Base-by-base conservation (phyloP, 805 yeast genomes). In the Zygoascus biomembranicola region DNA sequence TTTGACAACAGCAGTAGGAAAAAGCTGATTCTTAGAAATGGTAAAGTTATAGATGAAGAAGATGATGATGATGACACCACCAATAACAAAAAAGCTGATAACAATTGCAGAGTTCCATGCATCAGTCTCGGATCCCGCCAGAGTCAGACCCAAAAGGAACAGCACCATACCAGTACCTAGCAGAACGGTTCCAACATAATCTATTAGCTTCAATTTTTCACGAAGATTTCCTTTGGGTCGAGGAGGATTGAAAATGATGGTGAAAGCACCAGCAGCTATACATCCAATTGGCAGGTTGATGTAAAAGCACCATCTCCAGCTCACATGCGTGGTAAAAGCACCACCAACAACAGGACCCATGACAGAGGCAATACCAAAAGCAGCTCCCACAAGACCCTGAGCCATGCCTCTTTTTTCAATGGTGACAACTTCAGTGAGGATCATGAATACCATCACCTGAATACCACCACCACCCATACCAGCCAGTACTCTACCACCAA, bases 401-500 rank as follows among this genome's bases (percentile, higher is more conserved):
- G 80, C 86, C 32, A 86, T 66, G 1, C 94, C 95, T 56, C 97
- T 73, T 48, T 84, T 81, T 53, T 92, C 76, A 56, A 85, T 76
- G 2, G 92, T 81, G 32, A 88, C 83, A 48, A 87, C 73, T 67
- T 89, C 96, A 19, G 90, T 80, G 59, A 85, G 77, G 8, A 89
- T 77, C 52, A 89, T 83, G 8, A 94, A 82, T 16, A 87, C 80
- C 61, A 87, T 72, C 0, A 90, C 77, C 47, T 82, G 83, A 61
- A 88, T 78, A 1, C 96, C 96, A 13, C 95, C 94, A 18, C 95
- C 96, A 14, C 96, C 96, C 54, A 85, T 77, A 23, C 97, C 97
- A 35, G 95, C 84, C 47, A 89, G 73, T 55, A 87, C 83, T 61
- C 95, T 74, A 1, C 90, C 90, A 2, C 80, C 85, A 55, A 85